Evolutionary conservation across 2,329 filamentous ascomycete species (phyloP), one percentile per base, ranked within the genome.

Genomic region (Botryotinia narcissicola): DNA sequence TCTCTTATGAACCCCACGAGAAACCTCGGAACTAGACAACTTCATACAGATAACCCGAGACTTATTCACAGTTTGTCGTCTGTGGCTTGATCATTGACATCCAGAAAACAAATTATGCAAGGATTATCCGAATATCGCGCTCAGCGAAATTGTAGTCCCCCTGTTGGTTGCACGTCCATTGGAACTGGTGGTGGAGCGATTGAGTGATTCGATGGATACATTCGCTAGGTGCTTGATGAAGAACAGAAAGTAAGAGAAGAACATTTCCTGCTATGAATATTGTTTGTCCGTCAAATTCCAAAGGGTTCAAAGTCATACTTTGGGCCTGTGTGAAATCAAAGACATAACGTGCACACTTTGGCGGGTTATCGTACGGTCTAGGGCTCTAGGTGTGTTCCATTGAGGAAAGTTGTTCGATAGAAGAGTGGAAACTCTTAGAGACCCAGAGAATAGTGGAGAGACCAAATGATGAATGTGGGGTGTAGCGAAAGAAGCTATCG

Each of bases 41-140:
- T 67, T 67, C 44, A 51, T 51, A 44, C 63, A 67, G 44, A 51
- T 29, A 51, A 20, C 44, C 63, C 63, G 63, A 67, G 44, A 67
- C 63, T 67, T 51, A 67, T 40, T 51, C 12, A n/a, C 18, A 67
- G 29, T 22, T 40, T 51, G 63, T 48, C 29, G 29, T n/a, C 63
- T 66, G 44, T 67, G 63, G 63, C 63, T 67, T 51, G 44, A 67
- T 67, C 44, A 40, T 37, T 29, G 44, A 51, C 44, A 51, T 51
- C 46, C 48, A 51, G 63, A 51, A 37, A 37, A 67, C 37, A 67
- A 35, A 67, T 37, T 12, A 5, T 37, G 29, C 63, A 51, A 51
- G 63, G 63, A 37, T 67, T 18, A 40, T 16, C 44, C 63, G 63
- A 44, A 67, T 67, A 67, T 51, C 63, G 63, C 63, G 63, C 63